These are phyloP conservation scores for Saccharomycopsis malanga DNA, from an alignment of 805 yeast genomes.

Conservation along the genomic window DNA sequence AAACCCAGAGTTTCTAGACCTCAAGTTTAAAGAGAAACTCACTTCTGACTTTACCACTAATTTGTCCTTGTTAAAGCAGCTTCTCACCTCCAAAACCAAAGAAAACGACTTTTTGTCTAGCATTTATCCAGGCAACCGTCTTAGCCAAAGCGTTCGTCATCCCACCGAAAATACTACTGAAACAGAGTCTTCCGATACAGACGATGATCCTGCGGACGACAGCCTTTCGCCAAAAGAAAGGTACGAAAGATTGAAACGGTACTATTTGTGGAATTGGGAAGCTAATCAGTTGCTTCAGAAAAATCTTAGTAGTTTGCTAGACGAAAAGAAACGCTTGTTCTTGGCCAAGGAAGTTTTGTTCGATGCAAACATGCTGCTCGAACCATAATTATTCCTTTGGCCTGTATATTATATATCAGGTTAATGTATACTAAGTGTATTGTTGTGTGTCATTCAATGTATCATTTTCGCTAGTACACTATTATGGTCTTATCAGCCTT, in stretches of 20 bases:
- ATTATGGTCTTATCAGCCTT: neutral
- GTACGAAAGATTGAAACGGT: slow-evolving; percentile 29
- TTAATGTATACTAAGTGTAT: neutral
- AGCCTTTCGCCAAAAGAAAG: slow-evolving; percentile 20
- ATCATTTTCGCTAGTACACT: neutral
- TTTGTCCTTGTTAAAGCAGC: neutral
- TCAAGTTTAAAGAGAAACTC: slow-evolving; percentile 3
- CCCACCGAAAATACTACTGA: no score
- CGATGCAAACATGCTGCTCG: slow-evolving; percentile 36
- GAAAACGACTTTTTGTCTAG: neutral
- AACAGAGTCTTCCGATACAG: no score
- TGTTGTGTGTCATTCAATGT: no score
- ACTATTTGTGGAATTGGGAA: slow-evolving; percentile 33
- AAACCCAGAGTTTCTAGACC: neutral
- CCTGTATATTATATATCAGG: neutral
- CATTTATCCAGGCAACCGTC: neutral
- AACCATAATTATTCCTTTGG: no score
- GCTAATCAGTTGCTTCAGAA: slow-evolving; percentile 33
- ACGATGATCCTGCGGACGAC: slow-evolving; percentile 22
- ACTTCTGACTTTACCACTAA: neutral
- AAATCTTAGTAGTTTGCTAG: slow-evolving; percentile 27
- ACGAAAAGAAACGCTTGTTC: slow-evolving; percentile 35
- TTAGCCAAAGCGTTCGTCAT: neutral
- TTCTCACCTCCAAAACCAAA: neutral
- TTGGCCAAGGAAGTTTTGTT: slow-evolving; percentile 36